Evolutionary conservation across 495 filamentous ascomycete species (phyloP).

Genomic region (Wilcoxina mikolae): DNA sequence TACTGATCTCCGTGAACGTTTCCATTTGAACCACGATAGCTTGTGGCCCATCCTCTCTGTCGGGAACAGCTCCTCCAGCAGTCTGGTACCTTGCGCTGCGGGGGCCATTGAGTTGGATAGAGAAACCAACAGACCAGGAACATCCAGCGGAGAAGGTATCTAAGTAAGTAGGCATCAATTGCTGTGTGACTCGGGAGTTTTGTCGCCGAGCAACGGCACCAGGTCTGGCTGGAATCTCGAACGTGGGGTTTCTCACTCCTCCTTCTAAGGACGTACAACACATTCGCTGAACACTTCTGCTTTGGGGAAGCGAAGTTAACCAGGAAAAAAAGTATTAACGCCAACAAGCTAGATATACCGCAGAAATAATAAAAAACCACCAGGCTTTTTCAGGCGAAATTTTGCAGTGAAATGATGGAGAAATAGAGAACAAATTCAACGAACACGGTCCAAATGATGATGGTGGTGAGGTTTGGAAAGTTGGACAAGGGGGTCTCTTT

Average conservation of each 20-base stretch:
- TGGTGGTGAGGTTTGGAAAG: background rate
- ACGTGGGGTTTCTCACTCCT: background rate
- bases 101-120: background rate
- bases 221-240: background rate
- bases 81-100: background rate
- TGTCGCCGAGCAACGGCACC: background rate
- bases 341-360: background rate
- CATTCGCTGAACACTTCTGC: background rate
- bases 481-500: background rate
- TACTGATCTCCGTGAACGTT: conserved; percentile 3
- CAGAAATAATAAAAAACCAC: background rate
- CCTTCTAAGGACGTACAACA: background rate
- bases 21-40: background rate
- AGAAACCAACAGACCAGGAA: background rate
- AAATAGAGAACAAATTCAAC: background rate
- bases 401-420: background rate
- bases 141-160: background rate
- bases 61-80: background rate
- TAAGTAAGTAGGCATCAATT: too few species aligned
- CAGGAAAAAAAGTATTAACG: background rate
- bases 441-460: background rate
- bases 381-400: background rate
- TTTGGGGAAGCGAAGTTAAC: background rate
- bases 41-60: conserved; percentile 1
- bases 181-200: background rate